Conservation (phyloP, 1,284 basidiomycete species). For the Sphagnurus paluster region DNA sequence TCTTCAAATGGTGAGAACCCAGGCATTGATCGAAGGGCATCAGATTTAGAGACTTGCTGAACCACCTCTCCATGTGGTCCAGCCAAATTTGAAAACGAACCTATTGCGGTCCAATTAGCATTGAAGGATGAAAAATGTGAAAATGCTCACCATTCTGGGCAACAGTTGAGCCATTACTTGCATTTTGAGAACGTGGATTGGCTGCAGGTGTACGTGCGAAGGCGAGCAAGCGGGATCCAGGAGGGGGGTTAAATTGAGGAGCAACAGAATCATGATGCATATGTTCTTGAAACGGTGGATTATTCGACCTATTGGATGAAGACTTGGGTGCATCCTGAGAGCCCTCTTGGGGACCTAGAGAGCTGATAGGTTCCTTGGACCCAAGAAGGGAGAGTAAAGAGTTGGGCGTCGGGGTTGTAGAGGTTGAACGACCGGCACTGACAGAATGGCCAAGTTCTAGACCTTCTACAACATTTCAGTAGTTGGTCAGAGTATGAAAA, state of each 20-base stretch:
- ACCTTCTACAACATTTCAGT: not conserved
- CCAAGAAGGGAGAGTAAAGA: conserved; percentile 14
- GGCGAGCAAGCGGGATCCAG: conserved; percentile 71
- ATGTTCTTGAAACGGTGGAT: conserved; percentile 10
- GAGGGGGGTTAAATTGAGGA: conserved; percentile 58
- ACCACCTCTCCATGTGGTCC: conserved; percentile 20
- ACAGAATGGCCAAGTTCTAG: too few species aligned
- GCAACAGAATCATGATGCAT: conserved; percentile 25
- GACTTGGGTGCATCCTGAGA: conserved; percentile 1
- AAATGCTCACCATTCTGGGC: conserved; percentile 19
- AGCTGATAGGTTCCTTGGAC: conserved; percentile 6
- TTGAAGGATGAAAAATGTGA: not conserved
- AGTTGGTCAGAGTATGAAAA: too few species aligned
- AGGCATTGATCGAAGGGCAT: conserved; percentile 26
- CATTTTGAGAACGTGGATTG: conserved; percentile 14
- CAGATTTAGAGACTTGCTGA: conserved; percentile 29
- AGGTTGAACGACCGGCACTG: conserved; percentile 2
- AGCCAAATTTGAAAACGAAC: conserved; percentile 13
- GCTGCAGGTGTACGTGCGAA: conserved; percentile 48
- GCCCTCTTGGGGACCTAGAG: conserved; percentile 1
- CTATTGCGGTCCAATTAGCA: conserved; percentile 5
- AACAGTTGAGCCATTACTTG: conserved; percentile 4
- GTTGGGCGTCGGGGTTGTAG: conserved; percentile 4
- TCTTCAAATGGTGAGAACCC: conserved; percentile 64
- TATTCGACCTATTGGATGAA: conserved; percentile 2